Evolutionary conservation across 2,329 filamentous ascomycete species (phyloP).

Genomic region (Alternaria gansuensis): DNA sequence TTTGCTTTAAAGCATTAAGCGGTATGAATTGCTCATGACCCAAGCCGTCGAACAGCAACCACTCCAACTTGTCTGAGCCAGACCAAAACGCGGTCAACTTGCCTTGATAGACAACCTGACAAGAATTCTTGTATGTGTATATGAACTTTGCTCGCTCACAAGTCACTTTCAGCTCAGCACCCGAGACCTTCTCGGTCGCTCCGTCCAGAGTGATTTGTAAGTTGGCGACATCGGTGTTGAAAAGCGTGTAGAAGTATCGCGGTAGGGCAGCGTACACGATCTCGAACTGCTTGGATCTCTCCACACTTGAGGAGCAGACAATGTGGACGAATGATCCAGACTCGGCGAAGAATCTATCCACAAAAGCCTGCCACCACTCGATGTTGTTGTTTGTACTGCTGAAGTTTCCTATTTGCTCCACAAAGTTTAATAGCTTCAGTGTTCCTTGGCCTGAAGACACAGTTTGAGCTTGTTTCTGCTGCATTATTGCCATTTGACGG

Average conservation of each 20-base stretch:
- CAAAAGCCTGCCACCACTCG: conserved; percentile 80
- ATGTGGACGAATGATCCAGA: conserved; percentile 79
- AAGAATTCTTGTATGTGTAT: conserved; percentile 86
- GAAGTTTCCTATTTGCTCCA: conserved; percentile 64
- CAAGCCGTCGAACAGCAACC: conserved; percentile 81
- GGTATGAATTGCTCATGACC: conserved; percentile 86
- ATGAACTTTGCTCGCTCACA: conserved; percentile 81
- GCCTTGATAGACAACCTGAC: conserved; percentile 81
- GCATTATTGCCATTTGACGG: conserved; percentile 44
- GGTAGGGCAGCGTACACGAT: conserved; percentile 82
- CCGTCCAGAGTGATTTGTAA: conserved; percentile 87
- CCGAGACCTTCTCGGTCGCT: conserved; percentile 64
- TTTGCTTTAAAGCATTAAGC: conserved; percentile 64
- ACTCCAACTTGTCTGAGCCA: conserved; percentile 77
- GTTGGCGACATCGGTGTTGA: conserved; percentile 80
- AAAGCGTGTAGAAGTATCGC: conserved; percentile 89
- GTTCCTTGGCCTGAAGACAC: conserved; percentile 53
- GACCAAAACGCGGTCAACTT: conserved; percentile 82
- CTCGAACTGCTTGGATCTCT: conserved; percentile 82
- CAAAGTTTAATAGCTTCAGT: conserved; percentile 64
- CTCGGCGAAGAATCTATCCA: conserved; percentile 80
- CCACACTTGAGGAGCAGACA: conserved; percentile 63
- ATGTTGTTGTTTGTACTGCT: conserved; percentile 65
- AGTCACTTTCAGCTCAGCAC: conserved; percentile 76
- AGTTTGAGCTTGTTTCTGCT: conserved; percentile 40